Conservation (phyloP, 2,329 filamentous ascomycete genomes). For the Penicillium capsulatum region DNA sequence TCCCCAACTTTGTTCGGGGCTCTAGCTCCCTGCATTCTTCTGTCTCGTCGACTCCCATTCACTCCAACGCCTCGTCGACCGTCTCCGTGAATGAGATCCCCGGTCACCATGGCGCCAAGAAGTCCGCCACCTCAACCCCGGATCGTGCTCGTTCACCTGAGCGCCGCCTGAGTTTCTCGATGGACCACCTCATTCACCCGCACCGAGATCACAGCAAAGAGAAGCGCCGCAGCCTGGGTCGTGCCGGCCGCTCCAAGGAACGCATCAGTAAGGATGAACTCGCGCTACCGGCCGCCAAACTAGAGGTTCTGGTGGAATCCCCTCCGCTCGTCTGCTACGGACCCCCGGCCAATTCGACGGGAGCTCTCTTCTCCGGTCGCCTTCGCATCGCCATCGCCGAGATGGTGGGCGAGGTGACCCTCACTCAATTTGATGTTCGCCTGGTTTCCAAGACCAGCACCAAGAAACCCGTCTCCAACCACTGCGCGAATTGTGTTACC, state of each 20-base stretch:
- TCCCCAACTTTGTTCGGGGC: slow-evolving; percentile 39
- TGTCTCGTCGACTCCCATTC: slow-evolving; percentile 23
- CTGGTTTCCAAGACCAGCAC: slow-evolving; percentile 68
- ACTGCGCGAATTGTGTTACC: slow-evolving; percentile 72
- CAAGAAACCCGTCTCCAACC: slow-evolving; percentile 74
- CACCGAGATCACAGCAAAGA: slow-evolving; percentile 41
- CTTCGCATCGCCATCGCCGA: slow-evolving; percentile 70
- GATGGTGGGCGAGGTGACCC: slow-evolving; percentile 53
- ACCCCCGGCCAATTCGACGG: slow-evolving; percentile 67
- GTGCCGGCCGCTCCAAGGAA: slow-evolving; percentile 37
- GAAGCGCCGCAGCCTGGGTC: slow-evolving; percentile 39
- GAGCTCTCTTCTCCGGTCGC: slow-evolving; percentile 80
- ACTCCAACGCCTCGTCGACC: slow-evolving; percentile 37
- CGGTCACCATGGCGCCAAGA: slow-evolving; percentile 22
- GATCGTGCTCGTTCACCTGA: slow-evolving; percentile 37
- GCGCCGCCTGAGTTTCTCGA: slow-evolving; percentile 40
- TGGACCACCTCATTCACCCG: slow-evolving; percentile 44
- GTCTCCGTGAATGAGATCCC: slow-evolving; percentile 37
- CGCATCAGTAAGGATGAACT: slow-evolving; percentile 27
- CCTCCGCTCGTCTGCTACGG: slow-evolving; percentile 84
- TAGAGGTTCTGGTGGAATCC: slow-evolving; percentile 70
- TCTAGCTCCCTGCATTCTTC: slow-evolving; percentile 30
- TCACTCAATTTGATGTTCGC: slow-evolving; percentile 69
- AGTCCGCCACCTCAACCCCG: slow-evolving; percentile 20
- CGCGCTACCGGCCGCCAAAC: slow-evolving; percentile 45